phyloP scores from a whole-genome alignment of 2,329 filamentous ascomycete species.

The Claviceps sorghi region DNA sequence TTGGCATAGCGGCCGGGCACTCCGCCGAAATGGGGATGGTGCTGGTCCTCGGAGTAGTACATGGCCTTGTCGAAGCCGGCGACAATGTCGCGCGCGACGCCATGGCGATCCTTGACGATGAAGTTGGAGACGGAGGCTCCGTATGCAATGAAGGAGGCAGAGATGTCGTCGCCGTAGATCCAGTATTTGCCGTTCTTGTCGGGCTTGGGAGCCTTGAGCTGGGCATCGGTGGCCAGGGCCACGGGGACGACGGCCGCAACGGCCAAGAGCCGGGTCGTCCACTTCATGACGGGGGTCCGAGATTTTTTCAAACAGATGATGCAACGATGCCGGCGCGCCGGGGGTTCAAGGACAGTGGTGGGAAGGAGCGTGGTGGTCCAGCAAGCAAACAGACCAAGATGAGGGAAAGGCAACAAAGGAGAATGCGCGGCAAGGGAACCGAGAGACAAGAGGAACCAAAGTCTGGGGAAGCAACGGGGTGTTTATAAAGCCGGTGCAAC shows the following conservation, averaged over 20 bases:
- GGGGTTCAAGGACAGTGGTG: too few species aligned
- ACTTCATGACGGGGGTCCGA: constrained; percentile 10
- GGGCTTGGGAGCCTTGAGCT: constrained; percentile 18
- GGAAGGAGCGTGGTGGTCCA: too few species aligned
- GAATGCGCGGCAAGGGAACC: too few species aligned
- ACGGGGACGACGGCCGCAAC: constrained; percentile 8
- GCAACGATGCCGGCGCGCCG: too few species aligned
- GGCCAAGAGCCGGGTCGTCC: constrained; percentile 6
- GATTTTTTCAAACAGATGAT: too few species aligned
- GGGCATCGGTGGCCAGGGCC: constrained; percentile 6
- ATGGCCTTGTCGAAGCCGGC: constrained; percentile 63
- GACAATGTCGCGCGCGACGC: constrained; percentile 55
- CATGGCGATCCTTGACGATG: constrained; percentile 53
- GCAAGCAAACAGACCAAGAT: too few species aligned
- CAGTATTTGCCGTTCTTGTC: constrained; percentile 56
- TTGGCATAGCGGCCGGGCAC: constrained; percentile 69
- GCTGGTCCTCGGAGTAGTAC: constrained; percentile 48
- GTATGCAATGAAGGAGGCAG: constrained; percentile 58
- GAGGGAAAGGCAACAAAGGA: too few species aligned
- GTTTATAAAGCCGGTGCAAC: too few species aligned
- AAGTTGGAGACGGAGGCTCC: constrained; percentile 61
- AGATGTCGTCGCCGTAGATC: constrained; percentile 51
- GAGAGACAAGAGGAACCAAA: too few species aligned
- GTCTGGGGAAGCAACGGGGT: too few species aligned
- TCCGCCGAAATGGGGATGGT: constrained; percentile 57